A percentile compares a stretch with the other conserved stretches of the same genome.
phyloP scores from a whole-genome alignment of 495 filamentous ascomycete species.

The Parmelia sp. region DNA sequence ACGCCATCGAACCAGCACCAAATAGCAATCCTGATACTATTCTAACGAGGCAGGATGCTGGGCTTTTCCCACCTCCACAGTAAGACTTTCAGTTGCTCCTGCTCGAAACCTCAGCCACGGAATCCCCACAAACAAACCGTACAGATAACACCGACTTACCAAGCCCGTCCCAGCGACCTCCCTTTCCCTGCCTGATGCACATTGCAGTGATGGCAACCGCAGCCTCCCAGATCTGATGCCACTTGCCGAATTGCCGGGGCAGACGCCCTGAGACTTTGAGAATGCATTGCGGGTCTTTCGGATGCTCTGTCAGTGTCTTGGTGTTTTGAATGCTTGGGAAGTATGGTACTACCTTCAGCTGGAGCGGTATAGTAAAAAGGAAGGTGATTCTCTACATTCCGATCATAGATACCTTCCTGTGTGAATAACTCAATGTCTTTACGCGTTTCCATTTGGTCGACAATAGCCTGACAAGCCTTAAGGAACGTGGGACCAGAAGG shows the following conservation, averaged over 20 bases:
- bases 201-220: not conserved
- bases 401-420: not conserved
- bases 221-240: not conserved
- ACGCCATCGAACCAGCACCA: too few relatives aligned
- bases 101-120: not conserved
- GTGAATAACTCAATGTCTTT: not conserved
- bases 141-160: not conserved
- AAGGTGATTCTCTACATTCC: not conserved
- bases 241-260: not conserved
- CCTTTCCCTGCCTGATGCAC: conserved; percentile 2
- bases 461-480: not conserved
- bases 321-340: not conserved
- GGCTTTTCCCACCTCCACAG: not conserved
- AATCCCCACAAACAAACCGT: not conserved
- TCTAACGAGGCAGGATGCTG: too few relatives aligned
- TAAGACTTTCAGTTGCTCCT: not conserved
- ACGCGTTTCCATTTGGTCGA: not conserved
- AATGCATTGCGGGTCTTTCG: conserved; percentile 1
- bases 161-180: not conserved
- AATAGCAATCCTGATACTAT: too few relatives aligned
- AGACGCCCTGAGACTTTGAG: not conserved
- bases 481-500: not conserved
- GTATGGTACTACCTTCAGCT: not conserved
- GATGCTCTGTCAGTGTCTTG: not conserved
- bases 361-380: not conserved